Base-by-base conservation (phyloP, 306 rosid genomes). In the Trichosanthes truncata region DNA sequence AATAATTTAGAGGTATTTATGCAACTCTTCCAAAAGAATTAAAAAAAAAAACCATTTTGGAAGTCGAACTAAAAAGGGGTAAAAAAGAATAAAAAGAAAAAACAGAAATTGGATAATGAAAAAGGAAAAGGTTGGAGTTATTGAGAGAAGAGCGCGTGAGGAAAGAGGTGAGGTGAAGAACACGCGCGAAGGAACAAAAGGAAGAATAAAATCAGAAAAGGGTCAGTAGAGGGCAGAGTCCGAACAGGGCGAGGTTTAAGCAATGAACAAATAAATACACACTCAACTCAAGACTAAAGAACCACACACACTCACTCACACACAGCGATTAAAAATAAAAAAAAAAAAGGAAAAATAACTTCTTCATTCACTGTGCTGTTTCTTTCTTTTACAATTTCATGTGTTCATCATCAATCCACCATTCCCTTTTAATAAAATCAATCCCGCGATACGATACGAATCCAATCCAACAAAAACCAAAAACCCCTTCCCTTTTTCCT, bases 371-470 rank as follows among this genome's bases (percentile, higher is more conserved):
- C 35, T 71, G 51, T 23, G 29, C 38, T 23, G 7, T 26, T 12
- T 13, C 1, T 60, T 12, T 13, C 1, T 23, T 60, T 60, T 10
- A 13, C 9, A 46, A 46, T 46, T 46, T 46, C 11, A 57, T 57
- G 26, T 57, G 26, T 57, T 56, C 62, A 56, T 56, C 62, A 3
- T 46, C 17, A 12, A 46, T 56, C 62, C 33, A 23, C 14, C 31
- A 46, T 56, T 56, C 11, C 9, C 65, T 59, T 59, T 59, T 59
- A 59, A 59, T 59, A 12, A 8, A 40, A 7, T 6, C 45, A 9
- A 40, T 40, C 35, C 38, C 57, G 57, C 31, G 40, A 72, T 51
- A 72, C 77, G 77, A 72, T 45, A 72, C 57, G 59, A 72, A 69
- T 29, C 68, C 8, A 61, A 59, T 59, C 66, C 66, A 60, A 60